phyloP scores from a whole-genome alignment of 306 rosid genomes.

The Quercus mongolica region DNA sequence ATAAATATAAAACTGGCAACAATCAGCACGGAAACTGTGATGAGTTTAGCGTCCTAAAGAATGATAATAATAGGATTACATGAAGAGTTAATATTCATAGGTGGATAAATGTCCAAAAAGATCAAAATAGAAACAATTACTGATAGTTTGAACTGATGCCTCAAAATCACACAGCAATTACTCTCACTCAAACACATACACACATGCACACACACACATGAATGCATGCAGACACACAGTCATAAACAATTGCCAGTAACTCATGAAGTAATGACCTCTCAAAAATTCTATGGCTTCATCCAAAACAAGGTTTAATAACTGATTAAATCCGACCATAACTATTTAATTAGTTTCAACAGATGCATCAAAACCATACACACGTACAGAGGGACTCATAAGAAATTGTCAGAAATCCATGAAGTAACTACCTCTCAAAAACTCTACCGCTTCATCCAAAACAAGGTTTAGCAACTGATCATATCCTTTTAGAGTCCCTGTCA shows the following conservation, averaged over 20 bases:
- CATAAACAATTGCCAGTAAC: neutral
- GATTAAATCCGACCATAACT: constrained; percentile 30
- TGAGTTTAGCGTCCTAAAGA: neutral
- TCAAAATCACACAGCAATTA: neutral
- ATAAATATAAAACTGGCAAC: neutral
- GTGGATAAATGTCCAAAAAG: neutral
- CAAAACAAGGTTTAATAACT: constrained; percentile 83
- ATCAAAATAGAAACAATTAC: neutral
- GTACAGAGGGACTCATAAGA: neutral
- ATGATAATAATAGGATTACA: neutral
- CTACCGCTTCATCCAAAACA: constrained; percentile 89
- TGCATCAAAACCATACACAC: neutral
- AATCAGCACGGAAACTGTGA: neutral
- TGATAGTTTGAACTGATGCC: neutral
- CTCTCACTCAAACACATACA: neutral
- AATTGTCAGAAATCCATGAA: neutral
- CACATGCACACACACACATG: no score
- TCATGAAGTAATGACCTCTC: constrained; percentile 51
- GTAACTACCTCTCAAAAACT: constrained; percentile 77
- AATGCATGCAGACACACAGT: neutral
- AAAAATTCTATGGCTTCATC: constrained; percentile 91
- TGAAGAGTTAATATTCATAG: neutral
- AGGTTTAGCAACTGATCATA: constrained; percentile 95
- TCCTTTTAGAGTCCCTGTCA: constrained; percentile 93
- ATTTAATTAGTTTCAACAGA: neutral